Conservation (phyloP, 495 filamentous ascomycete genomes). For the Cryomyces antarcticus region DNA sequence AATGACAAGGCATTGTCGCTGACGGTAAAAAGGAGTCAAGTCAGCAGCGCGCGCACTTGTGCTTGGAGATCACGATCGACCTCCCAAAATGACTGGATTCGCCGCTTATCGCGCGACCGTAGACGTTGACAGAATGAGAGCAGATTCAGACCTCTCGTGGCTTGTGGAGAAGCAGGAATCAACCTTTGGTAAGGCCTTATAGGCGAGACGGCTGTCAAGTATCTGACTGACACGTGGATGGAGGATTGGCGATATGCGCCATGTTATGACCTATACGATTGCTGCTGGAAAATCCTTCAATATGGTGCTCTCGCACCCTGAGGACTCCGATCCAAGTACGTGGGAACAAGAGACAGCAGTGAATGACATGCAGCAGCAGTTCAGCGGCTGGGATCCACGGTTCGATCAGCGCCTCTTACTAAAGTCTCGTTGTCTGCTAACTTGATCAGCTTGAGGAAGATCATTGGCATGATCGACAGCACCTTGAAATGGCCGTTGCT, state of each 20-base stretch:
- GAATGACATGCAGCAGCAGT: slow-evolving; percentile 15
- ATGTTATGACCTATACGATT: slow-evolving; percentile 10
- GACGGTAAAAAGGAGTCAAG: slow-evolving; percentile 13
- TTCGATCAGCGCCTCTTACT: slow-evolving; percentile 3
- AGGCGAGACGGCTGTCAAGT: not conserved
- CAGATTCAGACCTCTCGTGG: slow-evolving; percentile 21
- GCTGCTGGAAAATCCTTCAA: slow-evolving; percentile 9
- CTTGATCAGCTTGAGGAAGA: slow-evolving; percentile 15
- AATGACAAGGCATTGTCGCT: too few relatives aligned
- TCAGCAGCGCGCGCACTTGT: slow-evolving; percentile 17
- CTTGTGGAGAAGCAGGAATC: slow-evolving; percentile 18
- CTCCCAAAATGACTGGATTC: slow-evolving; percentile 12
- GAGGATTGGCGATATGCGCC: slow-evolving; percentile 8
- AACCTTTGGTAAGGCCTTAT: slow-evolving; percentile 19
- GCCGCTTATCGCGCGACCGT: slow-evolving; percentile 26
- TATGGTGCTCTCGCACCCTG: slow-evolving; percentile 12
- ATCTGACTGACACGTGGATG: not conserved
- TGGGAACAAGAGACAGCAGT: slow-evolving; percentile 9
- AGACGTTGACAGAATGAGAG: slow-evolving; percentile 20
- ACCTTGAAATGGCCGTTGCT: slow-evolving; percentile 24
- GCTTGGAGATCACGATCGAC: slow-evolving; percentile 7
- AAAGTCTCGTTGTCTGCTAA: not conserved
- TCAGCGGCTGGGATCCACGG: slow-evolving; percentile 22
- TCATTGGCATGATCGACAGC: slow-evolving; percentile 21
- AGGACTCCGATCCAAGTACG: slow-evolving; percentile 5